Conservation (phyloP, 2,329 filamentous ascomycete genomes). For the Blastomyces parvus region DNA sequence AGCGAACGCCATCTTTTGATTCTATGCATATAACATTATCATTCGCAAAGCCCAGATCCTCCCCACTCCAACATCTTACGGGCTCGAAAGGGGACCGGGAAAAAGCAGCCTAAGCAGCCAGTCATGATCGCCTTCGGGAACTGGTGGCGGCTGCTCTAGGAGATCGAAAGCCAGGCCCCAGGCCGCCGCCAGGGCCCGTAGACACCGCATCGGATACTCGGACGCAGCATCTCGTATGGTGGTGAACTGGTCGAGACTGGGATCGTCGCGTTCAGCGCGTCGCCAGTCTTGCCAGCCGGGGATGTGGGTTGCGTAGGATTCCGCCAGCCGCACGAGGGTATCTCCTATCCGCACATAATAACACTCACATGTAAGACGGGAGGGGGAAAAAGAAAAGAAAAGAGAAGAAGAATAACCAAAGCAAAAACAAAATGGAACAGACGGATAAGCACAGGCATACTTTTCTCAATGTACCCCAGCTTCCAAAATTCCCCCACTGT, state of each 20-base stretch:
- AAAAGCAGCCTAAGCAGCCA: too few species aligned
- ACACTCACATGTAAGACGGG: not conserved
- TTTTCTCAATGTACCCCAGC: not conserved
- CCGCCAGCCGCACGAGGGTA: not conserved
- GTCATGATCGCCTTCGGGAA: too few species aligned
- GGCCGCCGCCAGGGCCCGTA: not conserved
- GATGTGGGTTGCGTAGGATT: not conserved
- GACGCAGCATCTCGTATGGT: not conserved
- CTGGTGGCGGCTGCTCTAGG: not conserved
- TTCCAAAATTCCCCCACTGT: constrained; percentile 2
- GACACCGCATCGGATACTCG: not conserved
- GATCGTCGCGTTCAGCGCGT: not conserved
- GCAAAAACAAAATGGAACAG: not conserved
- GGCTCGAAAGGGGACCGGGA: not conserved
- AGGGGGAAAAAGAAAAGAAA: too few species aligned
- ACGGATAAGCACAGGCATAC: not conserved
- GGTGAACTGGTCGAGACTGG: not conserved
- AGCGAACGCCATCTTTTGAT: too few species aligned
- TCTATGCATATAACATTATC: too few species aligned
- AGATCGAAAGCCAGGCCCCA: not conserved
- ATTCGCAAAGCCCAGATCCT: not conserved
- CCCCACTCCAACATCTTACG: not conserved
- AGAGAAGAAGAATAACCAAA: not conserved
- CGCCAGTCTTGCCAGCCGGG: not conserved
- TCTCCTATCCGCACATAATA: not conserved